These are phyloP conservation scores for Tulasnella sp. DNA, from an alignment of 768 basidiomycete genomes.

Conservation along the genomic window DNA sequence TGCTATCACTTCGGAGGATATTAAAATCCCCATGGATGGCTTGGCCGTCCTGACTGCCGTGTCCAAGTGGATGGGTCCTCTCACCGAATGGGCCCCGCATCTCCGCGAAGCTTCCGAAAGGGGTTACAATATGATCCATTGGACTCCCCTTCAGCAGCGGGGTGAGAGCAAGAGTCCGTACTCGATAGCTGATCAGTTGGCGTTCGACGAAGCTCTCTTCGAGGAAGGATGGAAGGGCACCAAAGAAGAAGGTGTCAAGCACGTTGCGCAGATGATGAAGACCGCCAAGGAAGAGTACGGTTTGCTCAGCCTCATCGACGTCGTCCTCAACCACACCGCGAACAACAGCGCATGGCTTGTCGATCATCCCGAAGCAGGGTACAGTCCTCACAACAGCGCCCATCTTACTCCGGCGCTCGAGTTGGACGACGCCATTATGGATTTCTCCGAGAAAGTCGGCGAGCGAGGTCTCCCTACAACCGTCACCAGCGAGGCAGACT, in stretches of 20 bases:
- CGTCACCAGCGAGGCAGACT: slow-evolving; percentile 57
- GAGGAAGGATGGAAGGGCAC: slow-evolving; percentile 31
- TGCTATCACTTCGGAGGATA: slow-evolving; percentile 41
- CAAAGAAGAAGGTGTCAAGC: slow-evolving; percentile 46
- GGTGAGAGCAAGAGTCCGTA: slow-evolving; percentile 89
- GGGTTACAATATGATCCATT: slow-evolving; percentile 98
- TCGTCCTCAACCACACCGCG: slow-evolving; percentile 96
- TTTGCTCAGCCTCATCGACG: slow-evolving; percentile 82
- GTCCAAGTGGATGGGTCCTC: slow-evolving; percentile 96
- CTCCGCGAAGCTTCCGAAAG: slow-evolving; percentile 78
- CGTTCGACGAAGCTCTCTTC: slow-evolving; percentile 74
- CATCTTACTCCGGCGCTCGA: slow-evolving; percentile 90
- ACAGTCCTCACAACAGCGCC: slow-evolving; percentile 82
- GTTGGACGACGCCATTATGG: slow-evolving; percentile 76
- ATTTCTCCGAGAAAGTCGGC: slow-evolving; percentile 62
- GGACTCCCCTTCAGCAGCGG: slow-evolving; percentile 87
- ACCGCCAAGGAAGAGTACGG: slow-evolving; percentile 79
- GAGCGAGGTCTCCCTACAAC: slow-evolving; percentile 62
- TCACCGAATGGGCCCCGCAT: slow-evolving; percentile 66
- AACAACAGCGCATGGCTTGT: slow-evolving; percentile 87
- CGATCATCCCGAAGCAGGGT: slow-evolving; percentile 95
- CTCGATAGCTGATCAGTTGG: slow-evolving; percentile 80
- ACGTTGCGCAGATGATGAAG: slow-evolving; percentile 57
- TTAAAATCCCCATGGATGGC: slow-evolving; percentile 78
- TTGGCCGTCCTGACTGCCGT: slow-evolving; percentile 83